Evolutionary conservation across 768 basidiomycete species (phyloP).

Genomic region (Leccinum aurantiacum): DNA sequence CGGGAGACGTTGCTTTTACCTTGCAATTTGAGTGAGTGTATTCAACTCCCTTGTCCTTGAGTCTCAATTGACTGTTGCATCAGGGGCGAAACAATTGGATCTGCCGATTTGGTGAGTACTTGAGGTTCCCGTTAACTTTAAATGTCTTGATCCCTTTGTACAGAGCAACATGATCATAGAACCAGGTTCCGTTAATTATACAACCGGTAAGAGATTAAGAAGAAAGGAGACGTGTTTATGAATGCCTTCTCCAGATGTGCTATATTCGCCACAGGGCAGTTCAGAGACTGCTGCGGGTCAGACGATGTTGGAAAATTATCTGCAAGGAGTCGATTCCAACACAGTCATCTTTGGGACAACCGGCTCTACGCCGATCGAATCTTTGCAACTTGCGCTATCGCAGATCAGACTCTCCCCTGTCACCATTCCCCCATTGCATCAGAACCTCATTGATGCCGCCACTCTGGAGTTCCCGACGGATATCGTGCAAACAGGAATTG

Average conservation of each 20-base stretch:
- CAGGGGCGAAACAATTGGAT: conserved; percentile 54
- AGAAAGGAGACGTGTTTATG: conserved; percentile 1
- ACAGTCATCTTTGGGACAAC: conserved; percentile 57
- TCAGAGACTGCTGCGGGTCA: conserved; percentile 52
- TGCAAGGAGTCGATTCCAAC: conserved; percentile 59
- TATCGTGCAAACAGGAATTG: conserved; percentile 60
- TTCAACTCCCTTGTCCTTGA: not conserved
- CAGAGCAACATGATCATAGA: conserved; percentile 56
- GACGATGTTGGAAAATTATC: conserved; percentile 59
- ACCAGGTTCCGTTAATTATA: conserved; percentile 57
- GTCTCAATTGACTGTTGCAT: conserved; percentile 2
- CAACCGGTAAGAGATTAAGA: conserved; percentile 42
- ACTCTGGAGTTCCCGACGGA: conserved; percentile 60
- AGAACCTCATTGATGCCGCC: conserved; percentile 57
- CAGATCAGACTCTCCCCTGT: conserved; percentile 60
- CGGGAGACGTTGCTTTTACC: conserved; percentile 62
- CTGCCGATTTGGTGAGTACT: conserved; percentile 51
- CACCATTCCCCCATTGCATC: conserved; percentile 61
- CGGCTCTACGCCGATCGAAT: conserved; percentile 57
- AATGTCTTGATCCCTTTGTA: conserved; percentile 6
- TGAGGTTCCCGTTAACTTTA: not conserved
- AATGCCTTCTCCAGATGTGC: conserved; percentile 43
- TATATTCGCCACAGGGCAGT: conserved; percentile 56
- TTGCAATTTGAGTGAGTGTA: conserved; percentile 53
- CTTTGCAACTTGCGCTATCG: conserved; percentile 60